These are phyloP conservation scores for Eucalyptus dawsonii DNA, from an alignment of 345 rosid genomes.

Conservation along the genomic window DNA sequence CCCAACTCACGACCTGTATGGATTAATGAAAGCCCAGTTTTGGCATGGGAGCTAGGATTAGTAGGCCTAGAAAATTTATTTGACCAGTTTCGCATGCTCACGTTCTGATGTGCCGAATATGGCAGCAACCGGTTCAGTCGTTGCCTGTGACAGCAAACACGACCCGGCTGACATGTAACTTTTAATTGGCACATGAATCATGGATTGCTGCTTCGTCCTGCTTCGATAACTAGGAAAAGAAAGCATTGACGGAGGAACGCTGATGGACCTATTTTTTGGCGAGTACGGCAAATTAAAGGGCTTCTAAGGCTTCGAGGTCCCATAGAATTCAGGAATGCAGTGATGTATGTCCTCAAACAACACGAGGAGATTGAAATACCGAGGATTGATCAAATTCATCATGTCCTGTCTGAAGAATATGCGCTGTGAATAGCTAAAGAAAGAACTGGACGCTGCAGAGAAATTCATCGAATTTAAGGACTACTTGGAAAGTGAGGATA, in stretches of 20 bases:
- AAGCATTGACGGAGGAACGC: rapidly evolving
- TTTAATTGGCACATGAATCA: background rate
- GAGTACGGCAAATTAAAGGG: background rate
- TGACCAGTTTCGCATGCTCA: slow-evolving; percentile 71
- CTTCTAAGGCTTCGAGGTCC: background rate
- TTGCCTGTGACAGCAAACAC: slow-evolving; percentile 8
- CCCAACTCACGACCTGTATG: slow-evolving; percentile 63
- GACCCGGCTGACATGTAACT: background rate
- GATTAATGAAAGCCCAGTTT: background rate
- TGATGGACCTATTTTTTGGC: background rate
- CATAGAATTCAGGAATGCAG: background rate
- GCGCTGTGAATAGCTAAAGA: background rate
- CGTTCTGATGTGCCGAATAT: slow-evolving; percentile 84
- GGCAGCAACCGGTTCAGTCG: slow-evolving; percentile 67
- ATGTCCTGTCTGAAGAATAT: background rate
- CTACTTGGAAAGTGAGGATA: background rate
- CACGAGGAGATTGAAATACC: background rate
- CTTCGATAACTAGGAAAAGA: background rate
- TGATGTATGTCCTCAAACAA: background rate
- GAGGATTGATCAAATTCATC: background rate
- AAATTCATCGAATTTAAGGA: background rate
- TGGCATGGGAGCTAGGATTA: background rate
- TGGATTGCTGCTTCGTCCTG: background rate
- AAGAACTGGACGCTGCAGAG: background rate
- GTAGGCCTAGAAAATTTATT: background rate